These are phyloP conservation scores for Cutaneotrichosporon sp. DNA, from an alignment of 1,284 basidiomycete species.

Conservation along the genomic window DNA sequence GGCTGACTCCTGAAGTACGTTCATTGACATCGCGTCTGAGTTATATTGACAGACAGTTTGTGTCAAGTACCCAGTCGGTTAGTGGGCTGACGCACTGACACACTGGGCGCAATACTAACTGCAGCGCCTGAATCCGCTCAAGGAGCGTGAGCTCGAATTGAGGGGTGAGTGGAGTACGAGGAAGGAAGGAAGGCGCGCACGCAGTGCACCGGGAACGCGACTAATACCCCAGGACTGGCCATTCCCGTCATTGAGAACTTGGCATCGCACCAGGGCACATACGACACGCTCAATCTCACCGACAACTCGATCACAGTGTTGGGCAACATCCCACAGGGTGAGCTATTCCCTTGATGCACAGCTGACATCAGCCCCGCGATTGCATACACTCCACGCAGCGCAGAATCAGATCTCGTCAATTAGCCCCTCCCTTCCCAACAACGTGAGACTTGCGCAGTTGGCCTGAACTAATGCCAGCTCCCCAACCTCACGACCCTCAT, in stretches of 20 bases:
- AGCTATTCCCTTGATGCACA: slow-evolving; percentile 10
- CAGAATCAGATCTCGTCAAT: slow-evolving; percentile 90
- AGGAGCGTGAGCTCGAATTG: slow-evolving; percentile 91
- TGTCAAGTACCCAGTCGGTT: slow-evolving; percentile 44
- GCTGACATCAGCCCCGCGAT: slow-evolving; percentile 70
- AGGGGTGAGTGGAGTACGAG: slow-evolving; percentile 68
- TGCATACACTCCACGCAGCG: slow-evolving; percentile 78
- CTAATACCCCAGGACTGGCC: slow-evolving; percentile 69
- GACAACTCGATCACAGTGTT: slow-evolving; percentile 90
- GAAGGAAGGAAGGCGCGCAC: too few species aligned
- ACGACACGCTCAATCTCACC: slow-evolving; percentile 73
- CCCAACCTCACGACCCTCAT: slow-evolving; percentile 49
- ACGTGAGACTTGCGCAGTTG: slow-evolving; percentile 28
- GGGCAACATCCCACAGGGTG: slow-evolving; percentile 78
- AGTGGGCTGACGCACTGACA: too few species aligned
- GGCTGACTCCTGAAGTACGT: slow-evolving; percentile 50
- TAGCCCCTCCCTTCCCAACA: slow-evolving; percentile 51
- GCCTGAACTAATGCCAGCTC: slow-evolving; percentile 28
- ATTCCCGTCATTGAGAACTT: slow-evolving; percentile 99
- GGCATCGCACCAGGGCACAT: slow-evolving; percentile 82
- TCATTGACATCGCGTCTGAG: neutral
- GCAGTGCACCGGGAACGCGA: neutral
- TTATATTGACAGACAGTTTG: slow-evolving; percentile 35
- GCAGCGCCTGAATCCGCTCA: slow-evolving; percentile 72
- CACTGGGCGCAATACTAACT: slow-evolving; percentile 17